Evolutionary conservation across 2,329 filamentous ascomycete species (phyloP).

Genomic region (Pyrenochaeta sp.): DNA sequence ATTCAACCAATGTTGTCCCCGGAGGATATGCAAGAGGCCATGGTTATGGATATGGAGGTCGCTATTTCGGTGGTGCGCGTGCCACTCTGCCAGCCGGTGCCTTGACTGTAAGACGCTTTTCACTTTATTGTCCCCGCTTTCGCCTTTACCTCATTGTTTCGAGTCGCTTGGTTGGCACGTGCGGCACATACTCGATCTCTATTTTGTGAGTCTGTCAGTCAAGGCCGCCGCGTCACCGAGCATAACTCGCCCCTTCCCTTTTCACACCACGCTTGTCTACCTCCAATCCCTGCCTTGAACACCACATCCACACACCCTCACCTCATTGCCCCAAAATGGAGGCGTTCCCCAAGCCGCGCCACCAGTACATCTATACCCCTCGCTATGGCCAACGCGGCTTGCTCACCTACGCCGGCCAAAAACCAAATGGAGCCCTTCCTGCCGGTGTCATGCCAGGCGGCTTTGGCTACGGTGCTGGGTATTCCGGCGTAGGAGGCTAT

Average conservation of each 20-base stretch:
- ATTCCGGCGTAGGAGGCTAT: slow-evolving; percentile 14
- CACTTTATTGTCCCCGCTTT: slow-evolving; percentile 13
- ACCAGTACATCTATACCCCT: slow-evolving; percentile 41
- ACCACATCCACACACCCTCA: slow-evolving; percentile 1
- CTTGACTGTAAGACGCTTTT: slow-evolving; percentile 33
- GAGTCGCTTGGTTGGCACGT: too few species aligned
- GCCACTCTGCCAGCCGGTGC: slow-evolving; percentile 25
- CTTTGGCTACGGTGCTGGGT: slow-evolving; percentile 22
- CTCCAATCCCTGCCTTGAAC: background rate
- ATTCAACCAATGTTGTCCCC: slow-evolving; percentile 7
- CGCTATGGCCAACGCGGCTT: slow-evolving; percentile 38
- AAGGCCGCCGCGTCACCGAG: too few species aligned
- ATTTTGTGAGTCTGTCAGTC: too few species aligned
- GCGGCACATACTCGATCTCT: too few species aligned
- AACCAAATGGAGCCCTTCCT: slow-evolving; percentile 34
- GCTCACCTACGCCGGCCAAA: slow-evolving; percentile 35
- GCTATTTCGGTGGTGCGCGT: slow-evolving; percentile 21
- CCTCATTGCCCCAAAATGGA: slow-evolving; percentile 18
- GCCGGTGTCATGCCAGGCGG: slow-evolving; percentile 25
- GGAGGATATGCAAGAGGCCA: slow-evolving; percentile 5
- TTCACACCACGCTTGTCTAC: slow-evolving; percentile 19
- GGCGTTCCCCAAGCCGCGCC: slow-evolving; percentile 38
- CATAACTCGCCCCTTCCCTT: slow-evolving; percentile 16
- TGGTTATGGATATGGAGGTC: slow-evolving; percentile 20
- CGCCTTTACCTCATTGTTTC: too few species aligned